A percentile compares a stretch with the other conserved stretches of the same genome.
phyloP scores from a whole-genome alignment of 768 basidiomycete genomes.

The Xerocomellus dryophilus region DNA sequence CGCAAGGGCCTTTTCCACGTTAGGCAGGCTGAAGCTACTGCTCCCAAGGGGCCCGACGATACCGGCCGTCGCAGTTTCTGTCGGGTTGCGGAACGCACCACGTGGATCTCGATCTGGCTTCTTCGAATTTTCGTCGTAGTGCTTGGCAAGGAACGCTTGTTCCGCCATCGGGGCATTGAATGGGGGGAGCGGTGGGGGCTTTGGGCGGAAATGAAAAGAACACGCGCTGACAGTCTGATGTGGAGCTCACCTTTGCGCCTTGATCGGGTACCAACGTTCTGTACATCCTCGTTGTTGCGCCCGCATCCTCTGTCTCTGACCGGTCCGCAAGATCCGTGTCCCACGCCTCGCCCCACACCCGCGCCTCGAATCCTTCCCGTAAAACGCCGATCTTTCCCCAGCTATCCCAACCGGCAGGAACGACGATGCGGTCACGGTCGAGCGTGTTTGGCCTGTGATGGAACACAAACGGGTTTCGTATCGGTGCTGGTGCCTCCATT shows the following conservation, averaged over 20 bases:
- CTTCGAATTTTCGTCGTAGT: conserved; percentile 89
- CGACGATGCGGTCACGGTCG: conserved; percentile 87
- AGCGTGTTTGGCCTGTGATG: conserved; percentile 83
- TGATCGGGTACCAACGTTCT: conserved; percentile 71
- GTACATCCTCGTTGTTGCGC: conserved; percentile 66
- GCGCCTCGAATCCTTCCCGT: conserved; percentile 88
- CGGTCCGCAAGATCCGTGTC: conserved; percentile 63
- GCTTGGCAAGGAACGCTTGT: conserved; percentile 85
- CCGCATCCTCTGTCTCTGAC: conserved; percentile 37
- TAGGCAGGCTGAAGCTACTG: conserved; percentile 80
- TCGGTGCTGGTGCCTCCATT: conserved; percentile 43
- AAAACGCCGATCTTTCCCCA: conserved; percentile 94
- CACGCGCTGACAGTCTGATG: not conserved
- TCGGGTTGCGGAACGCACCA: conserved; percentile 77
- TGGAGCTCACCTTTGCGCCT: conserved; percentile 58
- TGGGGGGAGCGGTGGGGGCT: conserved; percentile 67
- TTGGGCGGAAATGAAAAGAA: not conserved
- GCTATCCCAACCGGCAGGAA: conserved; percentile 97
- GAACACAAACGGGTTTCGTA: conserved; percentile 84
- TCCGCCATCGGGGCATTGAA: conserved; percentile 84
- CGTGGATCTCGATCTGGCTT: conserved; percentile 90
- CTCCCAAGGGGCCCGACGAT: conserved; percentile 93
- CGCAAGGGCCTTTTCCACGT: conserved; percentile 80
- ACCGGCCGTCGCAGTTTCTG: conserved; percentile 58
- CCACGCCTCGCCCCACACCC: conserved; percentile 76